Evolutionary conservation across 2,329 filamentous ascomycete species (phyloP), one percentile per base, ranked within the genome.

Genomic region (Ramularia endophylla): DNA sequence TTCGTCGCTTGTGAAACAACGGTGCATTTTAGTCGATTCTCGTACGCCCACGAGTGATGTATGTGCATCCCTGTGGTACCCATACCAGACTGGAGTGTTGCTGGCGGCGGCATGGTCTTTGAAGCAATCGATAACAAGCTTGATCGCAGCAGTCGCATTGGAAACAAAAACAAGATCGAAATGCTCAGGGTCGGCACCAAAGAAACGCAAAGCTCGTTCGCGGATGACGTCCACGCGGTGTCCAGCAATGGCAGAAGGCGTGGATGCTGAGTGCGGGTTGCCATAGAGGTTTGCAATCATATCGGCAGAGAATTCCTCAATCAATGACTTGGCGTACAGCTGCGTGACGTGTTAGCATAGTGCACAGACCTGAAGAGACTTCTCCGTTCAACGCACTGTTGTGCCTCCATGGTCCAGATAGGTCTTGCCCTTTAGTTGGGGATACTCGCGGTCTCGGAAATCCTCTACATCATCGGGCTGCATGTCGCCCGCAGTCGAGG

Each of bases 221-320:
- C 78, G 69, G 6, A 79, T 66, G 17, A 70, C 65, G 47, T 82
- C 75, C 25, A 83, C 73, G 43, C 73, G 66, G 19, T 74, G 68
- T 4, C 77, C 77, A 1, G 76, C 73, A 15, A 75, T 62, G 41
- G 72, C 73, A 11, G 78, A 79, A 0, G 78, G 77, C 12, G 70
- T 66, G 27, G 78, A 80, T 49, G 76, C 71, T 1, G 81, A 84
- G 57, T 85, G 81, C 2, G 81, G 81, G 51, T 85, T 85, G 8
- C 80, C 80, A 52, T 81, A 80, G n/a, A 84, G 66, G 46, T 72
- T 74, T 25, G 65, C 56, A 29, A 72, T 64, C 60, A 83, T 71
- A 50, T 78, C 73, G 13, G 53, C 57, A 5, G 74, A 70, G 58
- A 82, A 81, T 17, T 66, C 65, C 33, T 72, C 67, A 29, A 82